Percentiles rank a stretch among this genome's conserved stretches.
These are phyloP conservation scores for Buddleja alternifolia DNA, from an alignment of 257 asterid species.

Conservation along the genomic window DNA sequence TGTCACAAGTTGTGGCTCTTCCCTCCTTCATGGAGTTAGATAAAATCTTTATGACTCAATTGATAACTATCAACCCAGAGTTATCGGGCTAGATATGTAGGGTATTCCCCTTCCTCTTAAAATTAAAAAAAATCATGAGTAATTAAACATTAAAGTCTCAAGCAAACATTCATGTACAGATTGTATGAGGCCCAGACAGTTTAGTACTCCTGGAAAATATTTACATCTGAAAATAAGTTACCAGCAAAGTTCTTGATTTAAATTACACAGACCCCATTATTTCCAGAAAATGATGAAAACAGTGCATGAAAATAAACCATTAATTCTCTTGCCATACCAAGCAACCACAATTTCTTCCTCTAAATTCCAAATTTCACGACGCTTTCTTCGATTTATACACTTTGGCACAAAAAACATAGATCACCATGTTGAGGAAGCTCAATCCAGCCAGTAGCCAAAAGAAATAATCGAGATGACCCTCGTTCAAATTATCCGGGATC, in stretches of 20 bases:
- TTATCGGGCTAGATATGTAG: too few relatives aligned
- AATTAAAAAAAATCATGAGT: too few relatives aligned
- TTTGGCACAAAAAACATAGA: slow-evolving; percentile 68
- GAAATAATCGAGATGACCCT: slow-evolving; percentile 84
- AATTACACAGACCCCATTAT: neutral
- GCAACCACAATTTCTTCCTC: too few relatives aligned
- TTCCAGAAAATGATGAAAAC: neutral
- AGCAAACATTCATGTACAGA: too few relatives aligned
- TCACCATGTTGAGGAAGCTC: slow-evolving; percentile 68
- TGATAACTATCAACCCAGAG: too few relatives aligned
- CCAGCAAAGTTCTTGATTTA: neutral
- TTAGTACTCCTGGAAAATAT: neutral
- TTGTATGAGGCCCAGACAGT: too few relatives aligned
- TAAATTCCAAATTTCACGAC: slow-evolving; percentile 39
- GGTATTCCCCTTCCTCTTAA: too few relatives aligned
- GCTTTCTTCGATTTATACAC: slow-evolving; percentile 73
- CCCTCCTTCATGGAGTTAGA: too few relatives aligned
- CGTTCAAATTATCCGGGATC: slow-evolving; percentile 87
- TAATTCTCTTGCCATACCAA: neutral
- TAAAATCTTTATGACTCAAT: too few relatives aligned
- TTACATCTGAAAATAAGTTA: neutral
- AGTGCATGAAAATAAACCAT: neutral
- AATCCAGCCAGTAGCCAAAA: slow-evolving; percentile 87
- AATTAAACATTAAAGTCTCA: too few relatives aligned
- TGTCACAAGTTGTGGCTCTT: too few relatives aligned